Percentiles rank a stretch among this genome's conserved stretches.
These are phyloP conservation scores for Melanomma pulvis-pyrius DNA, from an alignment of 495 filamentous ascomycete species.

Conservation along the genomic window DNA sequence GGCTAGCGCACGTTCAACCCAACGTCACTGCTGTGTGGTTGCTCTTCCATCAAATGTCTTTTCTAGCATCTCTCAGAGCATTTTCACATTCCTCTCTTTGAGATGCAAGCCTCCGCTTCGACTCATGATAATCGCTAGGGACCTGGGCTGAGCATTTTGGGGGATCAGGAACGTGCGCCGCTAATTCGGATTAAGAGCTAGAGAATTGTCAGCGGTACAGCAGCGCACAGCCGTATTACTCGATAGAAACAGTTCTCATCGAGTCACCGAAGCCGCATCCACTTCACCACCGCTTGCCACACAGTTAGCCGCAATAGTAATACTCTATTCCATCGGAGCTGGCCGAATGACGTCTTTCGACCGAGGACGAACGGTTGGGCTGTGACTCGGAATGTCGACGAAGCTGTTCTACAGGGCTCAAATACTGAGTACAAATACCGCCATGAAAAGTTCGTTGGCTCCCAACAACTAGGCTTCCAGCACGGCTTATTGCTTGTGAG, in stretches of 20 bases:
- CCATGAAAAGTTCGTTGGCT: background rate
- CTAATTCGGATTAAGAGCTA: background rate
- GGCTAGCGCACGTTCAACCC: conserved; percentile 17
- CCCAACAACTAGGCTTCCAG: background rate
- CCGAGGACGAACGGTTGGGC: background rate
- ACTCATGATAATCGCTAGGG: background rate
- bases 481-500: background rate
- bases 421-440: background rate
- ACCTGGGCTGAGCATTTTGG: background rate
- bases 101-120: background rate
- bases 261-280: conserved; percentile 27
- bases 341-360: conserved; percentile 14
- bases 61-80: background rate
- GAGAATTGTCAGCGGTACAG: conserved; percentile 6
- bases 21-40: background rate
- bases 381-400: background rate
- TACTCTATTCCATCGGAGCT: conserved; percentile 16
- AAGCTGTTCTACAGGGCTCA: background rate
- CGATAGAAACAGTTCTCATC: conserved; percentile 33
- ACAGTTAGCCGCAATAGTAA: background rate
- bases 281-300: background rate
- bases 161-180: too few species aligned
- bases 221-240: conserved; percentile 30
- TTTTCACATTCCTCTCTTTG: background rate
- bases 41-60: too few species aligned